Evolutionary conservation across 352 stramenopile genomes (phyloP), one percentile per base, ranked within the genome.

Genomic region (Phytopythium boreale): DNA sequence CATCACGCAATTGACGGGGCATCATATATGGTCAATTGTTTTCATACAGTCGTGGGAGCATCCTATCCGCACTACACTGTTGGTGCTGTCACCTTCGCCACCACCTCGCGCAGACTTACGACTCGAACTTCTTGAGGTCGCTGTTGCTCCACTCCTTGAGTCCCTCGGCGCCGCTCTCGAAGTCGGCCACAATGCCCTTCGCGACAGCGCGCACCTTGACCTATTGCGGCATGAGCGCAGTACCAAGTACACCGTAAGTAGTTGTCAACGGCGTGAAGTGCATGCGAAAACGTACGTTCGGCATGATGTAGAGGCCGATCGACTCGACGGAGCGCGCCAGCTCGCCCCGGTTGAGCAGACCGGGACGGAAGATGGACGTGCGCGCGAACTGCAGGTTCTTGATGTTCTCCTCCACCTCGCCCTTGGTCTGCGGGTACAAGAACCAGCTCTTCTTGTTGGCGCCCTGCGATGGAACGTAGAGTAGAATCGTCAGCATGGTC

Each of bases 401-500:
- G 59, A 92, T 71, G 56, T 72, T 84, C 19, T 84, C 78, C 65
- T 90, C 81, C 11, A 71, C 78, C 56, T 90, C 74, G 11, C 77
- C 84, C 70, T 92, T 92, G 10, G 81, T 90, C 63, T 87, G 68
- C 12, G 78, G 76, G 59, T 90, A 92, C 50, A 90, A 62, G 63
- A 90, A 88, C 81, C 84, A 92, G 69, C 79, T 89, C 63, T 77
- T 73, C 63, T 86, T 88, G 75, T 84, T 77, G 2, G 78, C 72
- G 56, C 72, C 71, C 76, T 88, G 49, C 26, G 34, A 76, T 89
- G 64, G 4, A 53, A 19, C 9, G 36, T 20, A 59, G 11, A 14
- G 43, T 14, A 10, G 5, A 34, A 27, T 46, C 26, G 29, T 31
- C 52, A 44, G 22, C 10, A 36, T 36, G 31, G 8, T 36, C 4